Conservation (phyloP, 768 basidiomycete genomes). For the Trametes cubensis region DNA sequence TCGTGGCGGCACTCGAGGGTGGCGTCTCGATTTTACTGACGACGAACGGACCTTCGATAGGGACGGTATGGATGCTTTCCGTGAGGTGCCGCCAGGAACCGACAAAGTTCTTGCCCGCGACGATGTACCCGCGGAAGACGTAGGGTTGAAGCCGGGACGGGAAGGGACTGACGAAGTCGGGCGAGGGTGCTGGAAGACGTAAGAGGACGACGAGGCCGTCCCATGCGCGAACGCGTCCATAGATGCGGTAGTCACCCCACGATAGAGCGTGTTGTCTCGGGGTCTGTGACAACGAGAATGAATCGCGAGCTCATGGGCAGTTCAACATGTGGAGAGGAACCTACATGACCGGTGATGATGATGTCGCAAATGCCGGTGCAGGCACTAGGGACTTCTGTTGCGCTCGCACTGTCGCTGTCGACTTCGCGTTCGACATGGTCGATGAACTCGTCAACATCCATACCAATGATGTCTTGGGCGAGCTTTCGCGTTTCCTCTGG, state of each 20-base stretch:
- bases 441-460: conserved; percentile 23
- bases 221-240: conserved; percentile 42
- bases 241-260: conserved; percentile 37
- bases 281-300: conserved; percentile 41
- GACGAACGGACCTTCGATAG: conserved; percentile 68
- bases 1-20: not conserved
- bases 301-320: too few relatives aligned
- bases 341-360: conserved; percentile 60
- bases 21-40: conserved; percentile 45
- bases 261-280: conserved; percentile 41
- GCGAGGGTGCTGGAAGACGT: conserved; percentile 28
- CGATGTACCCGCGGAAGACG: conserved; percentile 72
- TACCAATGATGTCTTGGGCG: not conserved
- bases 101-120: conserved; percentile 64
- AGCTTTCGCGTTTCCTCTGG: too few relatives aligned
- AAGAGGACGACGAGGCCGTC: conserved; percentile 43
- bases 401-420: conserved; percentile 12
- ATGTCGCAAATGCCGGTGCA: conserved; percentile 64
- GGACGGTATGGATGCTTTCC: conserved; percentile 45
- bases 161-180: not conserved
- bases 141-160: conserved; percentile 22
- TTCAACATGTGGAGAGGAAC: conserved; percentile 8
- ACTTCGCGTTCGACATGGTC: conserved; percentile 2
- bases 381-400: not conserved
- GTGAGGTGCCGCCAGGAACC: conserved; percentile 69